Base-by-base conservation (phyloP, 371 early-diverging fungal species). In the Rhizomucor pusillus region DNA sequence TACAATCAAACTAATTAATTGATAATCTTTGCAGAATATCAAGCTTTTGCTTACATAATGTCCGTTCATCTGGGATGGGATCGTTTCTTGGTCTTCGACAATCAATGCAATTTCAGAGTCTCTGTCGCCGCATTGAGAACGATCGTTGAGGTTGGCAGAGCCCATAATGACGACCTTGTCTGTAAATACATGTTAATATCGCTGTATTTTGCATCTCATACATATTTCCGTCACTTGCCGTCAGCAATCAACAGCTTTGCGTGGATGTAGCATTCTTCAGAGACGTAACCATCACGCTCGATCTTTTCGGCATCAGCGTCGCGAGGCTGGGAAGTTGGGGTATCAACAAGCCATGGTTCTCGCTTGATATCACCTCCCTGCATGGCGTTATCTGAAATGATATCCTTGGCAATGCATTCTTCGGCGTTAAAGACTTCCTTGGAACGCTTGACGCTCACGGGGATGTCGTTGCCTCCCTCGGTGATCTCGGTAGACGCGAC, bases 231-330 rank as follows among this genome's bases (percentile, higher is more conserved):
- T 1, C 3, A 46, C 62, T 47, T 59, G 71, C 87, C 92, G 63
- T 97, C 97, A 6, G 89, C 89, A 63, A 97, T 94, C 79, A 95
- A 78, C 33, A 94, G 67, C 66, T 97, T 97, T 56, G 90, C 87
- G 73, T 97, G 97, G 40, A 95, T 84, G 64, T 97, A 95, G 24
- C 93, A 68, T 58, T 90, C 88, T 67, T 97, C 95, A 1, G 90
- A 88, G 0, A 91, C 88, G 59, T 84, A 81, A 51, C 71, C 70
- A 34, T 66, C 60, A 5, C 67, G 67, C 56, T 76, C 67, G 18
- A 67, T 55, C 16, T 35, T 44, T 39, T 69, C 65, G 16, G 51
- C 33, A 0, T 12, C 51, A 20, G 52, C 40, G 22, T 39, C 47
- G 40, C 56, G 53, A 6, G 37, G 49, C 14, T 14, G 39, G 9